A percentile compares a stretch with the other conserved stretches of the same genome.
These are phyloP conservation scores for Harrya chromipes DNA, from an alignment of 768 basidiomycete species.

Conservation along the genomic window DNA sequence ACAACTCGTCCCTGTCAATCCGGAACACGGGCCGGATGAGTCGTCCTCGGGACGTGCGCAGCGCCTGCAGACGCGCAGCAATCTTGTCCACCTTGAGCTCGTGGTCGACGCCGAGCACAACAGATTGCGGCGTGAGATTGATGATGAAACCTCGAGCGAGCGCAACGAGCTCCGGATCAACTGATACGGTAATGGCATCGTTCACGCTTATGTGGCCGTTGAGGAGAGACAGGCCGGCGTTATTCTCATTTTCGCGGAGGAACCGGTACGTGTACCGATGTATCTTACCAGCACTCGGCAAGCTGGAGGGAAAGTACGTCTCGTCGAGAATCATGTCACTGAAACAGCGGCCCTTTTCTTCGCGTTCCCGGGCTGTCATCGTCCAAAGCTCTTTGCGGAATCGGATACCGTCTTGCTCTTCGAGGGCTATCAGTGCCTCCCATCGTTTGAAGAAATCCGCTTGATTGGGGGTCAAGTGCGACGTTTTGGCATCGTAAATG, in stretches of 20 bases:
- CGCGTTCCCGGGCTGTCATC: slow-evolving; percentile 75
- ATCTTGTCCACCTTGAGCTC: slow-evolving; percentile 54
- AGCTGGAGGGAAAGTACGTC: slow-evolving; percentile 31
- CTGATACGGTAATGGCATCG: slow-evolving; percentile 84
- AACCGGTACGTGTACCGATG: slow-evolving; percentile 83
- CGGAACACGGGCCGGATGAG: slow-evolving; percentile 53
- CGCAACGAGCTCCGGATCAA: slow-evolving; percentile 83
- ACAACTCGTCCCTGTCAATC: slow-evolving; percentile 92
- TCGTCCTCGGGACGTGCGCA: slow-evolving; percentile 13
- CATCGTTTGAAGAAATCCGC: slow-evolving; percentile 83
- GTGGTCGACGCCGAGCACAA: slow-evolving; percentile 84
- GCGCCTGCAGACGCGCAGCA: slow-evolving; percentile 34
- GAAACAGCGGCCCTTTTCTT: slow-evolving; percentile 82
- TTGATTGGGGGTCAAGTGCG: slow-evolving; percentile 69
- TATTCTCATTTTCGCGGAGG: slow-evolving; percentile 30
- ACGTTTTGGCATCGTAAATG: slow-evolving; percentile 74
- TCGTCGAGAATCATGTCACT: slow-evolving; percentile 68
- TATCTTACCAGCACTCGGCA: slow-evolving; percentile 48
- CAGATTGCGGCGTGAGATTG: slow-evolving; percentile 56
- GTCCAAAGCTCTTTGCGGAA: slow-evolving; percentile 96
- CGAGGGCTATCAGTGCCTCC: slow-evolving; percentile 81
- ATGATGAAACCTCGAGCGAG: slow-evolving; percentile 82
- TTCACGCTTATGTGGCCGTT: slow-evolving; percentile 76
- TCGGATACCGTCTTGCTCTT: slow-evolving; percentile 82
- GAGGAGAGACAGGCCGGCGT: slow-evolving; percentile 41